Conservation (phyloP, 371 early-diverging fungal species). For the Mucor mucedo region DNA sequence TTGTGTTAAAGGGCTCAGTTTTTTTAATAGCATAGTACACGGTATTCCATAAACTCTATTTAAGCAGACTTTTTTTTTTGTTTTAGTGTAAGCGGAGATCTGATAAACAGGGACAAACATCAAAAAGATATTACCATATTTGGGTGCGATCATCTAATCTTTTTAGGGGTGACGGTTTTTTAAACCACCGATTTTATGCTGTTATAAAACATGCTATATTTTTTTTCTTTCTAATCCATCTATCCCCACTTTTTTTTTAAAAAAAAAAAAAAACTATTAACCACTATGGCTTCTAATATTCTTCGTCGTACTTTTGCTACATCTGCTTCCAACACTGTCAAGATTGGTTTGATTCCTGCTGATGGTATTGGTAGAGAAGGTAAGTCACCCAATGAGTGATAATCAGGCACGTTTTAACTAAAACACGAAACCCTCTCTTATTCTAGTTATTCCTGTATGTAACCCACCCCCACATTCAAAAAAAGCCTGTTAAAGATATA, state of each 20-base stretch:
- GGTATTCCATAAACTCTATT: too few relatives aligned
- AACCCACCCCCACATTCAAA: not conserved
- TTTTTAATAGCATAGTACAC: too few relatives aligned
- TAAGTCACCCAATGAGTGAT: slow-evolving; percentile 8
- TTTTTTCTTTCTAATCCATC: not conserved
- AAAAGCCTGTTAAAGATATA: not conserved
- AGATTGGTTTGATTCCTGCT: slow-evolving; percentile 91
- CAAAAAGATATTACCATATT: slow-evolving; percentile 27
- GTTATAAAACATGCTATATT: not conserved
- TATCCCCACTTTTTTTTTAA: not conserved
- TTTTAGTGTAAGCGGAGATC: not conserved
- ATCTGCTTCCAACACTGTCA: slow-evolving; percentile 62
- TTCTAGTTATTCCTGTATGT: slow-evolving; percentile 37
- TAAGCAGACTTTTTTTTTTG: too few relatives aligned
- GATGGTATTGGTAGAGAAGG: slow-evolving; percentile 96
- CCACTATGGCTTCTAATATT: slow-evolving; percentile 45
- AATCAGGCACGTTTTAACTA: not conserved
- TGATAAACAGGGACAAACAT: slow-evolving; percentile 6
- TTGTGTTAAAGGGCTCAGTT: too few relatives aligned
- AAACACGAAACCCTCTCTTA: not conserved
- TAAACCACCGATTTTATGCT: slow-evolving; percentile 21
- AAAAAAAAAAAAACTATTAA: not conserved
- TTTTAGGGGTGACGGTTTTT: slow-evolving; percentile 21
- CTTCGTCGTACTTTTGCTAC: slow-evolving; percentile 61
- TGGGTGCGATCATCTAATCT: slow-evolving; percentile 35